These are phyloP conservation scores for Xanthoparmelia taractica DNA, from an alignment of 495 filamentous ascomycete genomes.

Conservation along the genomic window DNA sequence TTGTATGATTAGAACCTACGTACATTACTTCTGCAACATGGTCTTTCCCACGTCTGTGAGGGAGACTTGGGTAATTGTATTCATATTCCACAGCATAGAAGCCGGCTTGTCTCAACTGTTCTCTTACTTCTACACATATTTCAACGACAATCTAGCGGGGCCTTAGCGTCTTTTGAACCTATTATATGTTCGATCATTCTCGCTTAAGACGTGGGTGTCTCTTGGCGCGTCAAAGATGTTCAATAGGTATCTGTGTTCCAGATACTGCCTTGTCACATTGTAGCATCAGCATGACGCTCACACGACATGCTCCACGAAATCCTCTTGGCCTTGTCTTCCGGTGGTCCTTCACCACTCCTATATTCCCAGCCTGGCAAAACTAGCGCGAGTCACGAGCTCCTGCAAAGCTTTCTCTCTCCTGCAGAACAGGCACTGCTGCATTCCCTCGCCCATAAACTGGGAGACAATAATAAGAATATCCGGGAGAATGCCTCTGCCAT, in stretches of 20 bases:
- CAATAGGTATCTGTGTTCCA: neutral
- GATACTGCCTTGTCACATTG: neutral
- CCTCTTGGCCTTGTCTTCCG: constrained; percentile 77
- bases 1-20: neutral
- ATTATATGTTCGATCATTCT: no score
- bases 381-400: constrained; percentile 34
- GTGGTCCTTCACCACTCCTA: constrained; percentile 84
- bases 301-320: constrained; percentile 87
- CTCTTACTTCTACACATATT: no score
- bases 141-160: neutral
- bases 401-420: constrained; percentile 55
- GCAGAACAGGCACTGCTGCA: constrained; percentile 74
- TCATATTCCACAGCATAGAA: neutral
- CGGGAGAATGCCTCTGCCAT: constrained; percentile 55
- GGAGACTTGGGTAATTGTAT: neutral
- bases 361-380: constrained; percentile 29
- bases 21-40: neutral
- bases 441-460: constrained; percentile 60
- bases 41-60: neutral
- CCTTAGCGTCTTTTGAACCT: no score
- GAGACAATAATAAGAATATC: constrained; percentile 64
- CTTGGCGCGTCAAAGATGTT: neutral
- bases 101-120: no score
- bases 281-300: constrained; percentile 2
- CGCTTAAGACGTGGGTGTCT: neutral